Evolutionary conservation across 768 basidiomycete species (phyloP).

Genomic region (Pleurotus salmoneostramineus): DNA sequence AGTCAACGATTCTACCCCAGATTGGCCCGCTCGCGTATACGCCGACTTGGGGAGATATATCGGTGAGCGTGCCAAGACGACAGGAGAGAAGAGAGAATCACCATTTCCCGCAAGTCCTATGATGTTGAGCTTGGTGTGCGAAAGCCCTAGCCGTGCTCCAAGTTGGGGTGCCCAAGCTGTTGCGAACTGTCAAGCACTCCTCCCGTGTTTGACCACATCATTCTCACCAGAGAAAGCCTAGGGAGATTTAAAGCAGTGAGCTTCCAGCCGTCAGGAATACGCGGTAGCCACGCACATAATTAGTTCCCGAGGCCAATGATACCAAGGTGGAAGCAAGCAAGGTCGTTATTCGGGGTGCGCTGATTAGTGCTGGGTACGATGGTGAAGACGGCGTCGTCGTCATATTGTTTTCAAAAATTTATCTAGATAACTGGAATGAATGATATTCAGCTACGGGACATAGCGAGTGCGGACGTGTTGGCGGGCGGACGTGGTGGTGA

Average conservation of each 20-base stretch:
- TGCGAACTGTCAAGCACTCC: not conserved
- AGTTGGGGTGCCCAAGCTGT: conserved; percentile 86
- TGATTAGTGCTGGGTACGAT: conserved; percentile 25
- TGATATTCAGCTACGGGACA: too few relatives aligned
- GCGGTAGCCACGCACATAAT: conserved; percentile 52
- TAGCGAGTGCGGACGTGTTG: too few relatives aligned
- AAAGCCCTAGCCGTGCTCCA: conserved; percentile 67
- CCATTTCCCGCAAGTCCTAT: conserved; percentile 79
- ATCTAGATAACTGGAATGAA: too few relatives aligned
- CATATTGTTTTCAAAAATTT: not conserved
- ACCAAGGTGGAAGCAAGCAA: conserved; percentile 57
- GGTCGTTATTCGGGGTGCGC: conserved; percentile 38
- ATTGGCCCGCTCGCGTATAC: conserved; percentile 74
- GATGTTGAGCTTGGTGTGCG: conserved; percentile 79
- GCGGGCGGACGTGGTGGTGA: too few relatives aligned
- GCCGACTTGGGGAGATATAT: conserved; percentile 41
- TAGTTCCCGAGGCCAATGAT: conserved; percentile 64
- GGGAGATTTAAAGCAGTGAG: not conserved
- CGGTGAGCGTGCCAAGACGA: not conserved
- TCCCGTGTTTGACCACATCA: not conserved
- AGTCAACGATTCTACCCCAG: conserved; percentile 78
- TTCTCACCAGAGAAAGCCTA: conserved; percentile 41
- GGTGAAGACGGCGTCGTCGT: not conserved
- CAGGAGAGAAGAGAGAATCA: conserved; percentile 26
- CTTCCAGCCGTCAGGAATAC: conserved; percentile 6